Evolutionary conservation across 2,329 filamentous ascomycete species (phyloP), one percentile per base, ranked within the genome.

Genomic region (Curvularia eragrostidis): DNA sequence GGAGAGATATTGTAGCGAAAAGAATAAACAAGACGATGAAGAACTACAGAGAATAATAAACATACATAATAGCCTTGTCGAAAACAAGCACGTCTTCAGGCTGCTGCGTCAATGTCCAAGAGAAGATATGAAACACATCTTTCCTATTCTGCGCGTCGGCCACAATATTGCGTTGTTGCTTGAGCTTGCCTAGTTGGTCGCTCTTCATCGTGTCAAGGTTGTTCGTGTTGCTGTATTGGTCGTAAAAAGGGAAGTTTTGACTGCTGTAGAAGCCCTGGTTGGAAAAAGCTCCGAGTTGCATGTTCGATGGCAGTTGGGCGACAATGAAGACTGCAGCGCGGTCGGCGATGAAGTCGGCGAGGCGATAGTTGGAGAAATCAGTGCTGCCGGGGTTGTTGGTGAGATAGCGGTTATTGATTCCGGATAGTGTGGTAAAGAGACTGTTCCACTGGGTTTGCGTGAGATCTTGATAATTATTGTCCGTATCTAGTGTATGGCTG

Each of bases 401-500:
- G 1, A 63, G 69, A 28, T 70, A 71, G 15, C 80, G 79, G 59
- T 81, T 79, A 46, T 79, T 77, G 50, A 83, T 69, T 4, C 66
- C 67, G 39, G 69, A 75, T 2, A 84, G 71, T 55, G 78, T 75
- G 52, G 73, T 66, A 52, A 82, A 80, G 36, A 83, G 77, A n/a
- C 72, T 65, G 63, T 78, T 74, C 70, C 78, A 78, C 26, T 82
- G 76, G 21, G 67, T 64, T 18, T 76, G 63, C 7, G 67, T 70
- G 54, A 82, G 78, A 53, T 76, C 66, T 32, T 66, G 70, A 59
- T 76, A 78, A 26, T 72, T 62, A 46, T 77, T 66, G 42, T 78
- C 75, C 4, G 78, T 78, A 59, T 81, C 76, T 13, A 81, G 66
- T 3, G 78, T 79, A 43, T 83, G 81, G 15, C 76, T 76, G n/a